Base-by-base conservation (phyloP, 352 stramenopile genomes). In the Phytophthora citricola region DNA sequence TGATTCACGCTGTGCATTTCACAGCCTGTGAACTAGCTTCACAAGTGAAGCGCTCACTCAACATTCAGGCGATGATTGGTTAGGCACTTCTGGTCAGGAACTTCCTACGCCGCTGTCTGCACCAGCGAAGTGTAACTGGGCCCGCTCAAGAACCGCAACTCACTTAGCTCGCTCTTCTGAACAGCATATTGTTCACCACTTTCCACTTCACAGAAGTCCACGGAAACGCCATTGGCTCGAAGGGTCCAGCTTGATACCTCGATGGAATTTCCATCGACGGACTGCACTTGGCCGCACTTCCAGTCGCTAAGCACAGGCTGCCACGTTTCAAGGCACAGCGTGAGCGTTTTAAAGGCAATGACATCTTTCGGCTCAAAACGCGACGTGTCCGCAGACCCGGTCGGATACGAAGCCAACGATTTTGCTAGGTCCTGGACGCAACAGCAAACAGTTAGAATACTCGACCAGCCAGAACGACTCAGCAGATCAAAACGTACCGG, bases 311-410 rank as follows among this genome's bases (percentile, higher is more conserved):
- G 24, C 3, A 91, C 51, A 46, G 86, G 86, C 54, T 94, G 83
- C 61, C 80, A 94, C n/a, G 83, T 92, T 65, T 91, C 79, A 45
- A 92, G 75, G 36, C 84, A 92, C 29, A 94, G 63, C 32, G 78
- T 83, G 34, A 94, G 68, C 17, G 85, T 94, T 66, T 91, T 91
- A 66, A 89, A 92, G 4, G 80, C 83, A 54, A 94, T 48, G 12
- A 91, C 44, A 58, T 94, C 81, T 34, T 74, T 71, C 0, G 34
- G 53, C 48, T 85, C 57, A 27, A 91, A 74, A 4, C 63, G 29
- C 34, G 24, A 66, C 0, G 41, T 36, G 12, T 46, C 43, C 8
- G 40, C 29, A 20, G 69, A 31, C 1, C 47, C 48, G n/a, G 59
- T 60, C 11, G 63, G 81, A 52, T 75, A 85, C 12, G 41, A 47